These are phyloP conservation scores for Epichloe glyceriae DNA, from an alignment of 2,329 filamentous ascomycete genomes.

Conservation along the genomic window DNA sequence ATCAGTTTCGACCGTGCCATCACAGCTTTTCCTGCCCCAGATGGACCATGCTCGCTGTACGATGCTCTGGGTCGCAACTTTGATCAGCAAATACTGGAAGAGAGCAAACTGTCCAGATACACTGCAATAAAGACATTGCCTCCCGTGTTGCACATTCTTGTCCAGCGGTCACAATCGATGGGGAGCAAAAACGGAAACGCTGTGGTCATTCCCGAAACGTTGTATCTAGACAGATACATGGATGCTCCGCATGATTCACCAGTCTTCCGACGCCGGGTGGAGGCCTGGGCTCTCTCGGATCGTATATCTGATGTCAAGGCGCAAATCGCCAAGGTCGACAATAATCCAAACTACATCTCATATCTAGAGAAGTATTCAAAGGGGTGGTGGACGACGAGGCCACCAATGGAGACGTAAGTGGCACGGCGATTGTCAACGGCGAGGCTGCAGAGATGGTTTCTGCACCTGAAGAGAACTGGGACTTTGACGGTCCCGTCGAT, in stretches of 20 bases:
- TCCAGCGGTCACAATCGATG: conserved; percentile 70
- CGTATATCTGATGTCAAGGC: conserved; percentile 44
- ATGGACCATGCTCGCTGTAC: conserved; percentile 53
- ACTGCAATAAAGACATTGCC: conserved; percentile 65
- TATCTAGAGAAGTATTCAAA: conserved; percentile 16
- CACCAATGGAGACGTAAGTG: neutral
- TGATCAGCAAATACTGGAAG: conserved; percentile 61
- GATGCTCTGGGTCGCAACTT: conserved; percentile 77
- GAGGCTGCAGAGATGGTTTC: neutral
- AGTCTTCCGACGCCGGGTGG: conserved; percentile 50
- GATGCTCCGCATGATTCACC: conserved; percentile 47
- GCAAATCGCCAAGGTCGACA: conserved; percentile 15
- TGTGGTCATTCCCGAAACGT: conserved; percentile 63
- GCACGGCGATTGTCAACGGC: neutral
- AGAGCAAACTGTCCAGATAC: conserved; percentile 49
- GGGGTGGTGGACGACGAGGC: conserved; percentile 10
- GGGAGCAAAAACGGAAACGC: conserved; percentile 64
- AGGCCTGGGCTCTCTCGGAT: conserved; percentile 63
- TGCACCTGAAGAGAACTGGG: conserved; percentile 18
- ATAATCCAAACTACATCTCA: conserved; percentile 13
- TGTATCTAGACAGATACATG: conserved; percentile 85
- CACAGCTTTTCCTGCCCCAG: conserved; percentile 42
- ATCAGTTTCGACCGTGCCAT: conserved; percentile 48
- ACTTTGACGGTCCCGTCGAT: conserved; percentile 26
- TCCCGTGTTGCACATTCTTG: conserved; percentile 76